Evolutionary conservation across 176 grass and related monocot genomes (phyloP).

Genomic region (Aegilops tauschii): DNA sequence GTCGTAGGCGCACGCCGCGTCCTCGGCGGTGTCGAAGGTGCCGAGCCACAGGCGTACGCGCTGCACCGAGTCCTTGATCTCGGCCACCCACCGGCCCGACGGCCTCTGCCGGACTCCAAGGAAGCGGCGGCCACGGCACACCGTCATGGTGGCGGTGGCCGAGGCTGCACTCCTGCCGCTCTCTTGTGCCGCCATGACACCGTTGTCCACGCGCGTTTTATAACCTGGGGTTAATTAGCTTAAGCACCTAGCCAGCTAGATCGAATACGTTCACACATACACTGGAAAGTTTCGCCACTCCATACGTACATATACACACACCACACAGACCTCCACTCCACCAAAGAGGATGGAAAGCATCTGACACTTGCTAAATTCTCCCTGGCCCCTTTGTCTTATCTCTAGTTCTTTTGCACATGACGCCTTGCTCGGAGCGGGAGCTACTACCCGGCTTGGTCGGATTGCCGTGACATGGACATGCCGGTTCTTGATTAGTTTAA

Average conservation of each 20-base stretch:
- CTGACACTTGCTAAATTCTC: constrained; percentile 19
- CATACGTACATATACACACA: constrained; percentile 14
- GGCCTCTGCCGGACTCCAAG: constrained; percentile 53
- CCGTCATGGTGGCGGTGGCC: background rate
- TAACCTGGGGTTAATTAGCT: background rate
- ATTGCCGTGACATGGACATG: constrained; percentile 26
- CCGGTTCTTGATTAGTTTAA: background rate
- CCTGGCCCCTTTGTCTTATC: constrained; percentile 28
- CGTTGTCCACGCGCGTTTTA: background rate
- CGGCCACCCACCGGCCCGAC: constrained; percentile 59
- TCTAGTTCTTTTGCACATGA: background rate
- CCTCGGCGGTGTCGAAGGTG: constrained; percentile 76
- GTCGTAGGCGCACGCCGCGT: constrained; percentile 73
- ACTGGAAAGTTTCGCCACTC: background rate
- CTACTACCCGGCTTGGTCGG: constrained; percentile 25
- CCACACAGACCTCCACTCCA: background rate
- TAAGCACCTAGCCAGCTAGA: background rate
- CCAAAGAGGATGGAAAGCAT: constrained; percentile 20
- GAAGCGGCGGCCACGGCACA: constrained; percentile 37
- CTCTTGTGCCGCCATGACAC: constrained; percentile 38
- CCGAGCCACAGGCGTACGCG: constrained; percentile 73
- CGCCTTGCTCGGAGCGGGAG: constrained; percentile 13
- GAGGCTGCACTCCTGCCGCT: constrained; percentile 3
- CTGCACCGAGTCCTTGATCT: constrained; percentile 72
- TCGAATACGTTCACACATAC: constrained; percentile 8